phyloP scores from a whole-genome alignment of 23 red algal species.

The Chondrus crispus region DNA sequence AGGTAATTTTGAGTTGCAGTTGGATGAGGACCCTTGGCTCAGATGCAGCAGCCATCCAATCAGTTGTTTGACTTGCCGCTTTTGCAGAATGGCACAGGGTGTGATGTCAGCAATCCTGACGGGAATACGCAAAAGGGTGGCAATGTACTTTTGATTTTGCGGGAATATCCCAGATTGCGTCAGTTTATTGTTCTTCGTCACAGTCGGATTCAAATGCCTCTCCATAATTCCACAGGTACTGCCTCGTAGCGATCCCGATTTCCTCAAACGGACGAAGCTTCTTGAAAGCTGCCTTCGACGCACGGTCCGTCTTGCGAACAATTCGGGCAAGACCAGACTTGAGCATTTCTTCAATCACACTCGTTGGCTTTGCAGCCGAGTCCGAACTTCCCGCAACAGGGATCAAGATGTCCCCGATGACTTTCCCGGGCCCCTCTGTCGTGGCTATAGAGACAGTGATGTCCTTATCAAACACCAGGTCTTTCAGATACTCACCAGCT shows the following conservation, averaged over 20 bases:
- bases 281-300: slow-evolving; percentile 51
- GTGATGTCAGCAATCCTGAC: no score
- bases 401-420: slow-evolving; percentile 38
- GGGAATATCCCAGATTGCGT: no score
- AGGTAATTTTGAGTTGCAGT: no score
- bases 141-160: no score
- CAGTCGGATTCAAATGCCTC: slow-evolving; percentile 82
- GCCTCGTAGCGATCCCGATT: slow-evolving; percentile 51
- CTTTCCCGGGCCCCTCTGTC: slow-evolving; percentile 29
- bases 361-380: slow-evolving; percentile 4
- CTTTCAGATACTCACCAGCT: slow-evolving; percentile 62
- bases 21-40: no score
- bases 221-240: slow-evolving; percentile 76
- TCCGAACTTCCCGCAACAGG: slow-evolving; percentile 27
- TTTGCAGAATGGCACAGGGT: no score
- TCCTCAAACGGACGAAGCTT: slow-evolving; percentile 67
- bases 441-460: slow-evolving; percentile 38
- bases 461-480: slow-evolving; percentile 50
- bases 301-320: slow-evolving; percentile 41
- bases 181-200: slow-evolving; percentile 70
- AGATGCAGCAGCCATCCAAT: no score
- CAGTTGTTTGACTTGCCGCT: no score
- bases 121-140: no score
- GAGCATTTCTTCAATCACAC: slow-evolving; percentile 52
- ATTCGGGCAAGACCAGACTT: slow-evolving; percentile 73